phyloP scores from a whole-genome alignment of 164 flowering plant genomes.

The Vitis rupestris region DNA sequence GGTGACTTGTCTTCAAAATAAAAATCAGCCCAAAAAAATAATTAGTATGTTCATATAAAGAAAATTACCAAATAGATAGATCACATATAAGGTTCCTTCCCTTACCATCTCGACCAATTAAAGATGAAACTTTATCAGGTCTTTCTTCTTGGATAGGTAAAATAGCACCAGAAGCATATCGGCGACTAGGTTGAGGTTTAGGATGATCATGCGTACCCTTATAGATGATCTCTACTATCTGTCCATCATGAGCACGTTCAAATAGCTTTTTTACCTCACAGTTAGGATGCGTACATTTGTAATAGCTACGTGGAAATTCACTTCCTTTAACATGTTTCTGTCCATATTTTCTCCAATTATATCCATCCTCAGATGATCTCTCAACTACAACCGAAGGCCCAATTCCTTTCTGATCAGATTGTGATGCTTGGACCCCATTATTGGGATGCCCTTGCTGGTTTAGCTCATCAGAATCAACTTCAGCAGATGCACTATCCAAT shows the following conservation, averaged over 20 bases:
- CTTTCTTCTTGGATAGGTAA: constrained; percentile 58
- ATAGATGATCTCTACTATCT: constrained; percentile 70
- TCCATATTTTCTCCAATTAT: constrained; percentile 83
- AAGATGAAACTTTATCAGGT: constrained; percentile 34
- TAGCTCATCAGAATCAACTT: constrained; percentile 29
- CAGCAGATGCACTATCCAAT: constrained; percentile 28
- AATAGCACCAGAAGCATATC: constrained; percentile 45
- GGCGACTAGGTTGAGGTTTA: constrained; percentile 67
- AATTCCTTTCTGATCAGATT: constrained; percentile 43
- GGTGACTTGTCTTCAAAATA: constrained; percentile 31
- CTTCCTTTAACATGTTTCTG: constrained; percentile 82
- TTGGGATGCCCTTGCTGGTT: constrained; percentile 24
- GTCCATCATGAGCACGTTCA: constrained; percentile 76
- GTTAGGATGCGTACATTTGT: constrained; percentile 78
- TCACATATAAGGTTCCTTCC: background rate
- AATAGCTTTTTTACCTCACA: constrained; percentile 82
- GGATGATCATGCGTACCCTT: constrained; percentile 86
- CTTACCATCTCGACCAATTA: constrained; percentile 48
- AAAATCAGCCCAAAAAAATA: background rate
- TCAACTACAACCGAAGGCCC: constrained; percentile 34
- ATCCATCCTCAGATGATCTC: constrained; percentile 70
- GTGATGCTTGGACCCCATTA: constrained; percentile 26
- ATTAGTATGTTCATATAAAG: background rate
- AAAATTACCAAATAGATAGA: background rate
- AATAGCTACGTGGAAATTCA: constrained; percentile 76